Conservation (phyloP, 2,329 filamentous ascomycete genomes). For the Berkeleyomyces rouxiae region DNA sequence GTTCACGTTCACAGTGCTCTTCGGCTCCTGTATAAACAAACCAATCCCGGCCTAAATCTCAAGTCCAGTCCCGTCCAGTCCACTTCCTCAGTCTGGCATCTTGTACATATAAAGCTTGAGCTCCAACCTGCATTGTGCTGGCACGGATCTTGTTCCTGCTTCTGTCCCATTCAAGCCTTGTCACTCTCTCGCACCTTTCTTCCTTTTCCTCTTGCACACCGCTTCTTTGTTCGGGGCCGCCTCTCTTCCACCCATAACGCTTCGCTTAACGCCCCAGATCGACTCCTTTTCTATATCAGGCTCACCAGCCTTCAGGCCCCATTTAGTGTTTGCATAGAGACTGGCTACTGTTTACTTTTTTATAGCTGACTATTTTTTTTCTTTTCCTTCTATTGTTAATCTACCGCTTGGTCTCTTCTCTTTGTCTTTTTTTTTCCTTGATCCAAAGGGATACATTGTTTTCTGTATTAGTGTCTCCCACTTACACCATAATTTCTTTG, state of each 20-base stretch:
- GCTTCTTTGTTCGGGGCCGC: conserved; percentile 27
- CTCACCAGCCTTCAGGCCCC: neutral
- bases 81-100: neutral
- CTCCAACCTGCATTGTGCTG: conserved; percentile 1
- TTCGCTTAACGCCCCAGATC: conserved; percentile 3
- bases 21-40: neutral
- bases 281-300: conserved; percentile 2
- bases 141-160: conserved; percentile 1
- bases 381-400: neutral
- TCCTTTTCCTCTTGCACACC: conserved; percentile 4
- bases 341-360: neutral
- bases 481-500: neutral
- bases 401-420: neutral
- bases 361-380: neutral
- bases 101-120: neutral
- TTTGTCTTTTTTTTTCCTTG: neutral
- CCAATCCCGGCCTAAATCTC: neutral
- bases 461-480: neutral
- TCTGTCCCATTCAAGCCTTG: neutral
- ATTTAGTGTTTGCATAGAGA: neutral
- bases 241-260: conserved; percentile 28
- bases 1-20: neutral
- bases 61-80: neutral
- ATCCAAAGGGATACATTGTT: neutral
- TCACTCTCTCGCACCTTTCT: neutral